phyloP scores from a whole-genome alignment of 805 yeast genomes.

The Metschnikowia chrysomelidarum region DNA sequence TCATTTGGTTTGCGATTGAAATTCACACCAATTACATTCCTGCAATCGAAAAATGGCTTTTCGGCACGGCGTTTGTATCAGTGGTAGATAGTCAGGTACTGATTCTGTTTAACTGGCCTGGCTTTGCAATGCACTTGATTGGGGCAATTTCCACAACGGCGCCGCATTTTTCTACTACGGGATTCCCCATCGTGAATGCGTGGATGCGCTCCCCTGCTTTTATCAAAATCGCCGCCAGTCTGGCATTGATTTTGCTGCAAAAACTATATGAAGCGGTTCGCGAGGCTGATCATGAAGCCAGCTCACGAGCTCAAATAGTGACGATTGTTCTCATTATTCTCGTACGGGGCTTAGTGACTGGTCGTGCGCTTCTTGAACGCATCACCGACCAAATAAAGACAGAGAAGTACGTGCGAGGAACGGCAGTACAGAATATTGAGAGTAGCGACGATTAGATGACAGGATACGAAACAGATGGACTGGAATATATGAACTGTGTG shows the following conservation, averaged over 20 bases:
- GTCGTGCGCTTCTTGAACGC: conserved; percentile 6
- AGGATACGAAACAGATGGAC: background rate
- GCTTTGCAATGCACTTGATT: conserved; percentile 11
- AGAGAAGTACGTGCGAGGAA: conserved; percentile 56
- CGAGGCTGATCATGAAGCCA: background rate
- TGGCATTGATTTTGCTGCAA: conserved; percentile 5
- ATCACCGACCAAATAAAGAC: conserved; percentile 51
- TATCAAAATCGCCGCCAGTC: background rate
- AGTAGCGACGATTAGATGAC: conserved; percentile 12
- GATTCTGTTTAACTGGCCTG: conserved; percentile 11
- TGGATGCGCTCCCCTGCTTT: no score
- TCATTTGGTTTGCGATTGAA: conserved; percentile 1
- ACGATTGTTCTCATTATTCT: conserved; percentile 4
- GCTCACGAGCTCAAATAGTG: conserved; percentile 1
- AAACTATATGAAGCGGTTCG: background rate
- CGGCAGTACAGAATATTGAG: conserved; percentile 47
- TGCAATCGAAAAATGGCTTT: conserved; percentile 8
- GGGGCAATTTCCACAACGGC: conserved; percentile 11
- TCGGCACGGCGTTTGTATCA: conserved; percentile 7
- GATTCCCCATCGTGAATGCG: background rate
- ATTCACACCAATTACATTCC: conserved; percentile 6
- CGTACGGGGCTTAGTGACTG: conserved; percentile 1
- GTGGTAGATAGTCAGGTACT: background rate
- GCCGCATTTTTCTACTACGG: conserved; percentile 7
- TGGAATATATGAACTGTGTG: no score